Evolutionary conservation across 768 basidiomycete species (phyloP), one percentile per base, ranked within the genome.

Genomic region (Gymnopilus junonius): DNA sequence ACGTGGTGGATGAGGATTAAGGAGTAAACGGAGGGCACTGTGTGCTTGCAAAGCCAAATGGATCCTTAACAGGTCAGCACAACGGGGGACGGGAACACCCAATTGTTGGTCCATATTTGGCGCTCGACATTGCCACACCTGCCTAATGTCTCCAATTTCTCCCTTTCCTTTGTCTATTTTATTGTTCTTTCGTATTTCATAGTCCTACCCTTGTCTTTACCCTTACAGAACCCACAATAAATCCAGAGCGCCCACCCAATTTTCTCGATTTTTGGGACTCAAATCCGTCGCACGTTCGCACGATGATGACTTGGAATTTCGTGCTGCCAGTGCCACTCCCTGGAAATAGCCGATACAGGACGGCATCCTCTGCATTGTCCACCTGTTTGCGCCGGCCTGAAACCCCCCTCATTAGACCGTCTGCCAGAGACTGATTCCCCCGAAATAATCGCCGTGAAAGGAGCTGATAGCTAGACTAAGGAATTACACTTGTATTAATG

Each of bases 1-100:
- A 82, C 82, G 82, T 84, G 81, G 80, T 88, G 83, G 82, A 71
- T 66, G 73, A 62, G 58, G 72, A 53, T 66, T 69, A 73, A 67
- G 70, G 73, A 70, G 67, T 69, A 72, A 60, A 60, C 31, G 37
- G 58, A 67, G 64, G 61, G 73, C 62, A 74, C 73, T 77, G 76
- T 66, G 73, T 72, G 73, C 72, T 72, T 75, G 75, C 67, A 76
- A 74, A 74, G 74, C 75, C 78, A 77, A 76, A 78, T 77, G 76
- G 68, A 73, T 74, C 75, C 73, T 74, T 70, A 71, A 75, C 75
- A 78, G 73, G 75, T 77, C 74, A 73, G 71, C 71, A 69, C 73
- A 68, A 67, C 69, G 69, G 70, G 66, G 67, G 71, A 69, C 67
- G 73, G 73, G 71, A 69, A 70, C 73, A 75, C 68, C 66, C 72